Conservation (phyloP, 2,329 filamentous ascomycete species). For the Dothistroma pini region DNA sequence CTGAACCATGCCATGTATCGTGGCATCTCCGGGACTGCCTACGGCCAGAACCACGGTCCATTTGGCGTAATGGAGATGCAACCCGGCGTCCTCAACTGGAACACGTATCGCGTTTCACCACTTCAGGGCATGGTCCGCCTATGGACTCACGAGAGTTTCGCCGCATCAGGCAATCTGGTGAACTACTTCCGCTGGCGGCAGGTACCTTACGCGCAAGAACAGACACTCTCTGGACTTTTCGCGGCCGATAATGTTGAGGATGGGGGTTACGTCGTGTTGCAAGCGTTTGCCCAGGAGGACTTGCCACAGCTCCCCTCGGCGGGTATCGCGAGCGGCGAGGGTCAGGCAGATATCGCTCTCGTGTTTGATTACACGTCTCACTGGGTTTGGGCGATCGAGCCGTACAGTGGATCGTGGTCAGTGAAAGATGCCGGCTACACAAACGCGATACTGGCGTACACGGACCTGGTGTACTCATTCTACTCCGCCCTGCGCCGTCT, state of each 20-base stretch:
- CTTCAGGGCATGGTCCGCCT: constrained; percentile 25
- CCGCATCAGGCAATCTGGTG: constrained; percentile 23
- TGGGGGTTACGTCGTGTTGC: constrained; percentile 21
- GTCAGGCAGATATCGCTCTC: constrained; percentile 21
- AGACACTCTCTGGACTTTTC: constrained; percentile 24
- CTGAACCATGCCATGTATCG: constrained; percentile 23
- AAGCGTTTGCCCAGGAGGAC: constrained; percentile 18
- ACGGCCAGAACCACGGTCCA: constrained; percentile 16
- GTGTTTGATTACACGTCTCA: constrained; percentile 24
- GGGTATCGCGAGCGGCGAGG: neutral
- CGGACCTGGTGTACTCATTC: constrained; percentile 21
- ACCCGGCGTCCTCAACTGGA: constrained; percentile 27
- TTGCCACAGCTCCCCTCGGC: constrained; percentile 11
- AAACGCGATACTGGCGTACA: constrained; percentile 15
- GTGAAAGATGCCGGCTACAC: constrained; percentile 22
- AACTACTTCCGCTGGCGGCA: constrained; percentile 28
- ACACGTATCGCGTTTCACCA: constrained; percentile 24
- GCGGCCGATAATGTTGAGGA: constrained; percentile 21
- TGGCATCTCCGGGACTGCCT: constrained; percentile 21
- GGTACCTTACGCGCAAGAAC: constrained; percentile 24
- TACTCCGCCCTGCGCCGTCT: constrained; percentile 25
- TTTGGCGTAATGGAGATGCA: constrained; percentile 29
- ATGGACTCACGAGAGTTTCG: constrained; percentile 26
- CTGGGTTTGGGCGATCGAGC: constrained; percentile 26
- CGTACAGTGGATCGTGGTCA: constrained; percentile 23